These are phyloP conservation scores for Phyllostachys edulis DNA, from an alignment of 176 grass and related monocot species.

Conservation along the genomic window DNA sequence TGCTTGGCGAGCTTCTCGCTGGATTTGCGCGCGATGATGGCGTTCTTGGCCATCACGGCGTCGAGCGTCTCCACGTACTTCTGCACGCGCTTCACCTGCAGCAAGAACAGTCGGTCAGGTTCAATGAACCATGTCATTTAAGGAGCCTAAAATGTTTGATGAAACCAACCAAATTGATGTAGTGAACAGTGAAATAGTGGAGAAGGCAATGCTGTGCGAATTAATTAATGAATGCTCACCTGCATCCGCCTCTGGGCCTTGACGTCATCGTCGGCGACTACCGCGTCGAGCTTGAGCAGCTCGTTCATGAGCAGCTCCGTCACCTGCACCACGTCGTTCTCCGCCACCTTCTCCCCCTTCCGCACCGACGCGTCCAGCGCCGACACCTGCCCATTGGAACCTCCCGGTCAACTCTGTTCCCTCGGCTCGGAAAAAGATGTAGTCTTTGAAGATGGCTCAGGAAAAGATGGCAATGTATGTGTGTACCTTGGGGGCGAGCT, in stretches of 20 bases:
- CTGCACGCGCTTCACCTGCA: conserved; percentile 89
- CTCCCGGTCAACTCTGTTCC: conserved; percentile 15
- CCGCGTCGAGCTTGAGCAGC: conserved; percentile 84
- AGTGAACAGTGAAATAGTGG: background rate
- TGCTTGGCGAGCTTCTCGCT: conserved; percentile 35
- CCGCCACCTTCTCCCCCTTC: conserved; percentile 74
- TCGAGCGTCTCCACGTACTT: conserved; percentile 93
- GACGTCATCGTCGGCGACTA: conserved; percentile 71
- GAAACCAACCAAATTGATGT: background rate
- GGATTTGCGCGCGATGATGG: conserved; percentile 31
- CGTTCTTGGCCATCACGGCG: conserved; percentile 69
- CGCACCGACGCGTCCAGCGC: conserved; percentile 78
- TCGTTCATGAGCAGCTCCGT: conserved; percentile 93
- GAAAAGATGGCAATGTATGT: conserved; percentile 6
- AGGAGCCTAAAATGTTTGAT: background rate
- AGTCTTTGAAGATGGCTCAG: background rate
- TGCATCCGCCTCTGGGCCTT: conserved; percentile 72
- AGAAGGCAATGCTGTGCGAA: background rate
- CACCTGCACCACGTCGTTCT: conserved; percentile 71
- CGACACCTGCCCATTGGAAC: conserved; percentile 49
- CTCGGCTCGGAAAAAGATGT: conserved; percentile 23
- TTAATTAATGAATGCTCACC: conserved; percentile 22
- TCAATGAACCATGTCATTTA: background rate
- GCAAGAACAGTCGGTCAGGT: background rate
- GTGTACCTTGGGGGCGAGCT: conserved; percentile 76